Base-by-base conservation (phyloP, 257 asterid genomes). In the Asclepias syriaca region DNA sequence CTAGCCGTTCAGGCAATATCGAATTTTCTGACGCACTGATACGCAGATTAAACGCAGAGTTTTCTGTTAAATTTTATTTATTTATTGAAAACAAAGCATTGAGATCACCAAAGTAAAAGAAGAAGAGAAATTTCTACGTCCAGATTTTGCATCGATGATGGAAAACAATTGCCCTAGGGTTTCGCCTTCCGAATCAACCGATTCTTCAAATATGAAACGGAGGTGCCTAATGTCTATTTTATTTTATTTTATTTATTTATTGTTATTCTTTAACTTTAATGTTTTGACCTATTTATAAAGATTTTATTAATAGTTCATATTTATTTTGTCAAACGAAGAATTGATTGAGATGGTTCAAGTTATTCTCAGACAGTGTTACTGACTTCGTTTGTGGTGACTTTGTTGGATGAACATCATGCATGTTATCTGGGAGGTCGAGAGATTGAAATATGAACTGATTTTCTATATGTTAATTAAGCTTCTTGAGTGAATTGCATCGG, bases 131-230 rank as follows among this genome's bases (percentile, higher is more conserved):
- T 34, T 5, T 45, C n/a, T n/a, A 15, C 64, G 9, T 34, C 14
- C 46, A 61, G 51, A 56, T 11, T 37, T 67, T 43, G 57, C 66
- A 75, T 65, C 87, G 65, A 89, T 87, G 98, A 85, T 88, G 65
- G 89, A 85, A 66, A 92, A 91, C 43, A 84, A 79, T 77, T 83
- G 85, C 76, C 84, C 87, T 77, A 87, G 90, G 85, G 92, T 83
- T 89, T 87, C 89, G 29, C 69, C 90, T 16, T 79, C 95, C 51
- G 88, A 85, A 76, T 78, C 94, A 18, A 29, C 69, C 21, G 85
- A 84, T 78, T 82, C 95, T 48, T 86, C 95, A 48, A 71, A 84
- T 50, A 75, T 92, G 69, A 91, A 93, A 76, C 92, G 84, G 78
- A 93, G 98, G 98, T 93, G 57, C 76, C 55, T 5, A 56, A 77